Evolutionary conservation across 371 early-diverging fungal species (phyloP).

Genomic region (Rhizopus delemar): DNA sequence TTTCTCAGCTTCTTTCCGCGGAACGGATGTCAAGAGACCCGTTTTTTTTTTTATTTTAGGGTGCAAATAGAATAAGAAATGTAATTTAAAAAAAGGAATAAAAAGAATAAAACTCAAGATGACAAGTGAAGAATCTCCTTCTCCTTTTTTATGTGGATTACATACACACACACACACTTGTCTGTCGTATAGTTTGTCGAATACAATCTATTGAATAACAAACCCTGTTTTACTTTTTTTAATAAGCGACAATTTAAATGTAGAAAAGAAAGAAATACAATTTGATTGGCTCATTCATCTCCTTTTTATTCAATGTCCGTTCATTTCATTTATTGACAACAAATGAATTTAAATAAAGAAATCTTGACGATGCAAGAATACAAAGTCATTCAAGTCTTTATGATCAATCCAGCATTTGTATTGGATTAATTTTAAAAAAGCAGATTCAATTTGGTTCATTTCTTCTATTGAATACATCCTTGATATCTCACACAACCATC

Average conservation of each 20-base stretch:
- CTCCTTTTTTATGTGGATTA: not conserved
- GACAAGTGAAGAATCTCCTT: not conserved
- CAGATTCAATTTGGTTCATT: slow-evolving; percentile 42
- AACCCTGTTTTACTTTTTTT: no score
- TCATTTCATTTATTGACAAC: no score
- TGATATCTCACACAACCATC: slow-evolving; percentile 41
- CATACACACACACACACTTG: no score
- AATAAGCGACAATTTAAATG: no score
- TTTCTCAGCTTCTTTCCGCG: slow-evolving; percentile 1
- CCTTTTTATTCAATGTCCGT: no score
- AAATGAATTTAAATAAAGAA: slow-evolving; percentile 29
- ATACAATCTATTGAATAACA: no score
- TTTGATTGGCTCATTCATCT: no score
- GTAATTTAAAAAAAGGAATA: no score
- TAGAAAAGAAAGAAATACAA: no score
- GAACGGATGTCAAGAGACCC: not conserved
- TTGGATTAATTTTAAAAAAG: slow-evolving; percentile 46
- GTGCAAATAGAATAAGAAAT: no score
- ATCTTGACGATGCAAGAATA: slow-evolving; percentile 36
- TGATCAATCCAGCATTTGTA: slow-evolving; percentile 51
- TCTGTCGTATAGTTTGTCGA: no score
- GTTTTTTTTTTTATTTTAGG: not conserved
- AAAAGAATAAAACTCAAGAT: no score
- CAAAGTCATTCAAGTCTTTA: slow-evolving; percentile 33
- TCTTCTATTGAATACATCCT: slow-evolving; percentile 41